These are phyloP conservation scores for Melastoma candidum DNA, from an alignment of 441 rosid species.

Conservation along the genomic window DNA sequence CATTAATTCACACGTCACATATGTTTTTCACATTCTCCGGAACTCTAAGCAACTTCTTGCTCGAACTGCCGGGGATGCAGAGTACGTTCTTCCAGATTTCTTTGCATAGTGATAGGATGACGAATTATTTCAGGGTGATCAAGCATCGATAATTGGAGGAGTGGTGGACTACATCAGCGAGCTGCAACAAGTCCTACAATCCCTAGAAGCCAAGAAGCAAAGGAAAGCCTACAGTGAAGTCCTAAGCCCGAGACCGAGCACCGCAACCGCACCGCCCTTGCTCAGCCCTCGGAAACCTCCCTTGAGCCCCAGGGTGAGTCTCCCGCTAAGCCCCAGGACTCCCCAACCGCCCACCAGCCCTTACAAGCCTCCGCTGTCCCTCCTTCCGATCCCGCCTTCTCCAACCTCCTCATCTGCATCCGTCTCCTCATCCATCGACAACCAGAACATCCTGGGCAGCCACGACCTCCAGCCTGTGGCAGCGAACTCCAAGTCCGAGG, in stretches of 20 bases:
- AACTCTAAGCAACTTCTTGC: too few species aligned
- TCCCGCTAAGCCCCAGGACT: conserved; percentile 87
- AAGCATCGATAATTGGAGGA: conserved; percentile 19
- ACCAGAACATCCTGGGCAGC: not conserved
- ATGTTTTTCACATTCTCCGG: too few species aligned
- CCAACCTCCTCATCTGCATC: conserved; percentile 29
- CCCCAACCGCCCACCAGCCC: not conserved
- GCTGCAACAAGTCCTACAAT: conserved; percentile 18
- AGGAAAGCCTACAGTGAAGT: conserved; percentile 77
- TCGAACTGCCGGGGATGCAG: too few species aligned
- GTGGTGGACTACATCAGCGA: conserved; percentile 16
- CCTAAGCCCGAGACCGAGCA: conserved; percentile 59
- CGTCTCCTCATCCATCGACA: conserved; percentile 17
- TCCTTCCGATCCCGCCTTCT: conserved; percentile 13
- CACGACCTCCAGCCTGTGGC: not conserved
- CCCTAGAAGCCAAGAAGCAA: conserved; percentile 8
- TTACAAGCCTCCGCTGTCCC: not conserved
- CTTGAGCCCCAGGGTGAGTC: conserved; percentile 46
- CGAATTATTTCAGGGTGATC: conserved; percentile 9
- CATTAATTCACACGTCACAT: not conserved
- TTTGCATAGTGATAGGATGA: not conserved
- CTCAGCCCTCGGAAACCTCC: conserved; percentile 37
- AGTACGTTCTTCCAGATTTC: too few species aligned
- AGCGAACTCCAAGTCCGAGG: conserved; percentile 31
- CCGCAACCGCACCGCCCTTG: conserved; percentile 13